Evolutionary conservation across 768 basidiomycete species (phyloP).

Genomic region (Pluteus cervinus): DNA sequence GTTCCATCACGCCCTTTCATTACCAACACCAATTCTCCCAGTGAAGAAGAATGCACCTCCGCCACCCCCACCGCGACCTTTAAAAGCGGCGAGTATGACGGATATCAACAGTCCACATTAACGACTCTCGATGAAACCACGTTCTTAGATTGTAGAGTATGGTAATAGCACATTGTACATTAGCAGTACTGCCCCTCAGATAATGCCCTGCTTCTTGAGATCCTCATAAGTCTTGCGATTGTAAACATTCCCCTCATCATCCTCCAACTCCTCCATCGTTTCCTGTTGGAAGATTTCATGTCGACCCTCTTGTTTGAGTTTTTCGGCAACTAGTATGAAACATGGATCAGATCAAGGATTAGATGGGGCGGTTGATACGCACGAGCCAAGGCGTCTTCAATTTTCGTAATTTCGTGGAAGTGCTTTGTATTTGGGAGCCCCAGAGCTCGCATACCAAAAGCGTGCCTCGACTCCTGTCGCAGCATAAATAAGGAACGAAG

Average conservation of each 20-base stretch:
- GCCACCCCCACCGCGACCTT: slow-evolving; percentile 36
- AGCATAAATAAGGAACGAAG: too few relatives aligned
- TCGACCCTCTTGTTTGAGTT: slow-evolving; percentile 93
- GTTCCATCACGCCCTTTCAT: slow-evolving; percentile 64
- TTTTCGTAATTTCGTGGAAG: slow-evolving; percentile 97
- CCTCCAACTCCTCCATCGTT: slow-evolving; percentile 97
- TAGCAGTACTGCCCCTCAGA: slow-evolving; percentile 31
- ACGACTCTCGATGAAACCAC: background rate
- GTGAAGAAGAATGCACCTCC: slow-evolving; percentile 43
- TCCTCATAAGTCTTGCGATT: slow-evolving; percentile 98
- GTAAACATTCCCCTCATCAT: slow-evolving; percentile 98
- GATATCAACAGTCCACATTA: background rate
- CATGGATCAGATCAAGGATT: background rate
- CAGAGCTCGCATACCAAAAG: slow-evolving; percentile 96
- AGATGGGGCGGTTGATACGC: slow-evolving; percentile 25
- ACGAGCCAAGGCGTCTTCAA: slow-evolving; percentile 94
- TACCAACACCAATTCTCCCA: slow-evolving; percentile 68
- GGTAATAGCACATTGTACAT: slow-evolving; percentile 9
- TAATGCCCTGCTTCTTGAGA: slow-evolving; percentile 91
- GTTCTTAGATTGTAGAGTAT: background rate
- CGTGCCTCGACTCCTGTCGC: slow-evolving; percentile 91
- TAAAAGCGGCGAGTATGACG: slow-evolving; percentile 12
- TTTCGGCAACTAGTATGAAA: slow-evolving; percentile 89
- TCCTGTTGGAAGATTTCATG: slow-evolving; percentile 91
- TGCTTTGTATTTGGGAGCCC: slow-evolving; percentile 98